Evolutionary conservation across 345 rosid genomes (phyloP).

Genomic region (Viola odorata): DNA sequence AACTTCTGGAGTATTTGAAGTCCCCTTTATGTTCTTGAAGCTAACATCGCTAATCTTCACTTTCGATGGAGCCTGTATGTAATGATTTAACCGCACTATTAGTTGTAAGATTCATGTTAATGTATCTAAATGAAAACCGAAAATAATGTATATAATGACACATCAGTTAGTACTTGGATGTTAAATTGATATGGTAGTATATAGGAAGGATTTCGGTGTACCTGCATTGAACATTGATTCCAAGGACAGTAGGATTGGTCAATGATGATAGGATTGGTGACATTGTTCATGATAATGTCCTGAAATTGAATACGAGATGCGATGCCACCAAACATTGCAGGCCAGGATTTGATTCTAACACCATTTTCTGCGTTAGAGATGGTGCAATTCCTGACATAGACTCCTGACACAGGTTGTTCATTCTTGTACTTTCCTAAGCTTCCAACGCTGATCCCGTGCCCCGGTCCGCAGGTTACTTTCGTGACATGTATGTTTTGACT

Average conservation of each 20-base stretch:
- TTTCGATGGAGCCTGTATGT: slow-evolving; percentile 2
- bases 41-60: slow-evolving; percentile 3
- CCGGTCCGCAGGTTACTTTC: background rate
- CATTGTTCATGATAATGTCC: slow-evolving; percentile 3
- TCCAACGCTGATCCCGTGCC: background rate
- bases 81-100: background rate
- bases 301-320: slow-evolving; percentile 3
- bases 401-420: background rate
- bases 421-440: background rate
- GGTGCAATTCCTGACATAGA: background rate
- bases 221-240: slow-evolving; percentile 1
- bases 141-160: background rate
- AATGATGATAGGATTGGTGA: background rate
- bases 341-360: slow-evolving; percentile 4
- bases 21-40: slow-evolving; percentile 1
- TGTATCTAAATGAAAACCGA: background rate
- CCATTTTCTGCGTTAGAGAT: background rate
- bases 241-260: background rate
- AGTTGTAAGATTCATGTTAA: background rate
- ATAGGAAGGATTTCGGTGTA: background rate
- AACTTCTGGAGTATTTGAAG: background rate
- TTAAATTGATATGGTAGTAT: background rate
- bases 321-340: background rate
- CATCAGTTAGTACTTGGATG: no score
- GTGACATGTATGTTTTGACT: background rate